Percentiles rank a stretch among this genome's conserved stretches.
These are phyloP conservation scores for Naganishia sp. DNA, from an alignment of 1,284 basidiomycete species.

Conservation along the genomic window DNA sequence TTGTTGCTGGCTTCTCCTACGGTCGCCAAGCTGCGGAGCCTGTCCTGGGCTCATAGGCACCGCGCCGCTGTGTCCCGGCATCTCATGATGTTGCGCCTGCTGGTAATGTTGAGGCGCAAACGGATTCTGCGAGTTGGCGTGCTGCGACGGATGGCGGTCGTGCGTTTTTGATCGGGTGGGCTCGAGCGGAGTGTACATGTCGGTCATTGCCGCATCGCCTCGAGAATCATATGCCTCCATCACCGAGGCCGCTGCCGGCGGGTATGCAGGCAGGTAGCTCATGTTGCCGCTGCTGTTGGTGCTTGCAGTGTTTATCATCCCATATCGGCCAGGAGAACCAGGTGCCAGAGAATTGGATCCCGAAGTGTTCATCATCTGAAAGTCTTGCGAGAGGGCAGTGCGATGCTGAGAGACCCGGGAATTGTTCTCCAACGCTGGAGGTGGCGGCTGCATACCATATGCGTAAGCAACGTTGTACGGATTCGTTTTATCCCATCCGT, in stretches of 20 bases:
- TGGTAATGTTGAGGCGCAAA: slow-evolving; percentile 19
- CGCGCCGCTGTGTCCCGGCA: background rate
- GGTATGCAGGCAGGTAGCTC: slow-evolving; percentile 48
- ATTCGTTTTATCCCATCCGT: slow-evolving; percentile 28
- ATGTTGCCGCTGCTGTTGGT: slow-evolving; percentile 7
- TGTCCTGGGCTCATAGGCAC: background rate
- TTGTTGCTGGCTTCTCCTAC: slow-evolving; percentile 12
- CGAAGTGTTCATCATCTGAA: slow-evolving; percentile 37
- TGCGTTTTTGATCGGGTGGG: slow-evolving; percentile 4
- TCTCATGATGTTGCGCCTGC: slow-evolving; percentile 5
- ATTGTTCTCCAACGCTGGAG: slow-evolving; percentile 32
- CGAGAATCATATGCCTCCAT: slow-evolving; percentile 50
- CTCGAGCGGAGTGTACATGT: slow-evolving; percentile 50
- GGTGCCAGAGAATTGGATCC: slow-evolving; percentile 29
- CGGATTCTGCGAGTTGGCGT: slow-evolving; percentile 22
- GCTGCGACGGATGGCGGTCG: slow-evolving; percentile 7
- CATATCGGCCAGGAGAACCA: slow-evolving; percentile 43
- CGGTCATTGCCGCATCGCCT: slow-evolving; percentile 40
- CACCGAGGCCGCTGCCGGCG: slow-evolving; percentile 49
- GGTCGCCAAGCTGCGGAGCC: slow-evolving; percentile 6
- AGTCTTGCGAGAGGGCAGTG: slow-evolving; percentile 49
- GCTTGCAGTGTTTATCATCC: slow-evolving; percentile 6
- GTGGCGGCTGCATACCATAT: slow-evolving; percentile 32
- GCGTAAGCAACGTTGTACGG: slow-evolving; percentile 44
- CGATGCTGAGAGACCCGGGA: slow-evolving; percentile 33